Percentiles rank a stretch among this genome's conserved stretches.
phyloP scores from a whole-genome alignment of 805 yeast genomes.

The Kazachstania viticola region DNA sequence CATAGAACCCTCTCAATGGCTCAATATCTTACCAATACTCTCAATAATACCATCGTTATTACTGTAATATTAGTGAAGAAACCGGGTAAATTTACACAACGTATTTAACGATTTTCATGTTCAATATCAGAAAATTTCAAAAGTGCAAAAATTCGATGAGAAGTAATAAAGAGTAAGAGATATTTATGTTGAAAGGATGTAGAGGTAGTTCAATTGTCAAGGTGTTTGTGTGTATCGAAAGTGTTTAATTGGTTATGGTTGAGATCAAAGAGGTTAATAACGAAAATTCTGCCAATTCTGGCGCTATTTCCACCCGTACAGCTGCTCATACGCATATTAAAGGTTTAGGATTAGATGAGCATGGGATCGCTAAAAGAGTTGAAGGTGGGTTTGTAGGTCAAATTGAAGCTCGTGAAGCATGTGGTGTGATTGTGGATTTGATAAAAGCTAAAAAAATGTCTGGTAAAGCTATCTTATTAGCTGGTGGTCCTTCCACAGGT shows the following conservation, averaged over 20 bases:
- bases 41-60: too few species aligned
- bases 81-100: background rate
- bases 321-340: constrained; percentile 97
- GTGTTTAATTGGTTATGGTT: too few species aligned
- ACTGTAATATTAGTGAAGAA: background rate
- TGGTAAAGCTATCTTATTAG: constrained; percentile 89
- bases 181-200: too few species aligned
- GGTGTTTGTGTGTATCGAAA: too few species aligned
- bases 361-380: constrained; percentile 67
- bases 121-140: too few species aligned
- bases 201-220: too few species aligned
- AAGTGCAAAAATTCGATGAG: too few species aligned
- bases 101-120: background rate
- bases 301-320: constrained; percentile 37
- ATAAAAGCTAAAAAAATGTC: constrained; percentile 87
- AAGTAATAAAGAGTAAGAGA: too few species aligned
- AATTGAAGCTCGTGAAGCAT: constrained; percentile 70
- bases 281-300: constrained; percentile 8
- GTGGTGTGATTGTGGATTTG: constrained; percentile 89
- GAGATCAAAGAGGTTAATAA: constrained; percentile 70
- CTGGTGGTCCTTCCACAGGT: constrained; percentile 98
- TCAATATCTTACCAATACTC: too few species aligned
- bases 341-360: constrained; percentile 89
- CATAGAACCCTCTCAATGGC: background rate
- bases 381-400: constrained; percentile 84